phyloP scores from a whole-genome alignment of 306 rosid genomes.

The Vachellia collinsii region DNA sequence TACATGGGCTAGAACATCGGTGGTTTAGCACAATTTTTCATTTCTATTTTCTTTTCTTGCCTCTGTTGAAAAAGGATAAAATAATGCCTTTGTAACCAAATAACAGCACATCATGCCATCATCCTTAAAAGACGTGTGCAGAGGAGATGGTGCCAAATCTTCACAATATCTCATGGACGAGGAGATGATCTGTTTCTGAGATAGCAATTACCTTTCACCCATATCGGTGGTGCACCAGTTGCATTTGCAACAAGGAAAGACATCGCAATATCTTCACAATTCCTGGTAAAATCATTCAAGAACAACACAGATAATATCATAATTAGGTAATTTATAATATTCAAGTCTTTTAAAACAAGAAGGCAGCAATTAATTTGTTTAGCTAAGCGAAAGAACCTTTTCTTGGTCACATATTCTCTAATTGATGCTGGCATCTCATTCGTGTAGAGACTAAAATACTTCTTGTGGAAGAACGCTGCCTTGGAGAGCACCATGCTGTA shows the following conservation, averaged over 20 bases:
- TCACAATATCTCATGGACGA: not conserved
- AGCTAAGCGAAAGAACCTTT: constrained; percentile 61
- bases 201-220: constrained; percentile 82
- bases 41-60: not conserved
- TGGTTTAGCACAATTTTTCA: not conserved
- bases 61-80: not conserved
- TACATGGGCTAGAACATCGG: not conserved
- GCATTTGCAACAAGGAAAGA: constrained; percentile 94
- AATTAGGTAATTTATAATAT: not conserved
- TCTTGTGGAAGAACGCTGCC: constrained; percentile 96
- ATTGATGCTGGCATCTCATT: constrained; percentile 85
- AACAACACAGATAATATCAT: constrained; percentile 12
- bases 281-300: constrained; percentile 61
- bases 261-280: constrained; percentile 99
- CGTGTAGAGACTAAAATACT: constrained; percentile 79
- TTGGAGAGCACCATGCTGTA: constrained; percentile 97
- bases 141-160: not conserved
- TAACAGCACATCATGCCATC: not conserved
- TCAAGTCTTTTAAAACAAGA: constrained; percentile 1
- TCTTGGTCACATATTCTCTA: constrained; percentile 68
- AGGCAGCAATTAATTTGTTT: not conserved
- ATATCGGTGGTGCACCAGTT: constrained; percentile 87
- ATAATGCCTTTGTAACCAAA: not conserved
- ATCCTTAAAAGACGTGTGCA: not conserved
- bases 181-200: not conserved